Evolutionary conservation across 306 rosid genomes (phyloP), one percentile per base, ranked within the genome.

Genomic region (Rosa multiflora): DNA sequence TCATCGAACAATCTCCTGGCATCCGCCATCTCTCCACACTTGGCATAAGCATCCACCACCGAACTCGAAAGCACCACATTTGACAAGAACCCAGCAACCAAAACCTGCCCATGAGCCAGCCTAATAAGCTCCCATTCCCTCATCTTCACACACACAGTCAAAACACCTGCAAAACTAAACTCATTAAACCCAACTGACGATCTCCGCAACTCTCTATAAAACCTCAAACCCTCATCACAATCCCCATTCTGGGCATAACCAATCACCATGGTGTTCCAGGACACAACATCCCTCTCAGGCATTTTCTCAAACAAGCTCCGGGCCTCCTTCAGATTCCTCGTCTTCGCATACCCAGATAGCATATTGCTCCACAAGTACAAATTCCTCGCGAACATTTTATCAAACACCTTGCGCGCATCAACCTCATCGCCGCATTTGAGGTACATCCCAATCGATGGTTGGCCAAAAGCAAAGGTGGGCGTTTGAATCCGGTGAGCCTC

Each of bases 81-180:
- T 17, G 91, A 84, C 53, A 39, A 83, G 84, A 91, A 88, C 47
- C 97, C 98, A 15, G 83, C 86, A 43, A 88, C 85, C 59, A 89
- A 85, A 86, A 94, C 90, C 90, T 90, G 96, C 71, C 89, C 97
- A 74, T 91, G 98, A 61, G 92, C 83, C 87, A 90, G 97, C 86
- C 89, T 85, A 42, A 91, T 78, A 76, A 91, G 92, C 42, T 72
- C 82, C 82, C 85, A 63, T 4, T 87, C 87, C 85, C 78, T 90
- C 77, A 84, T 75, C 55, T 91, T 91, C 35, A 90, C 94, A 67
- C 90, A 91, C 3, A 85, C 87, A 79, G 88, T 94, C 91, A 91
- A 91, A 56, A 89, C 88, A 76, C 90, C 87, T 0, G 98, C 83
- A 84, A 94, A 91, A 62, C 88, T 91, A 82, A 90, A 94, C 81